phyloP scores from a whole-genome alignment of 257 asterid genomes.

The Solanum arcanum region DNA sequence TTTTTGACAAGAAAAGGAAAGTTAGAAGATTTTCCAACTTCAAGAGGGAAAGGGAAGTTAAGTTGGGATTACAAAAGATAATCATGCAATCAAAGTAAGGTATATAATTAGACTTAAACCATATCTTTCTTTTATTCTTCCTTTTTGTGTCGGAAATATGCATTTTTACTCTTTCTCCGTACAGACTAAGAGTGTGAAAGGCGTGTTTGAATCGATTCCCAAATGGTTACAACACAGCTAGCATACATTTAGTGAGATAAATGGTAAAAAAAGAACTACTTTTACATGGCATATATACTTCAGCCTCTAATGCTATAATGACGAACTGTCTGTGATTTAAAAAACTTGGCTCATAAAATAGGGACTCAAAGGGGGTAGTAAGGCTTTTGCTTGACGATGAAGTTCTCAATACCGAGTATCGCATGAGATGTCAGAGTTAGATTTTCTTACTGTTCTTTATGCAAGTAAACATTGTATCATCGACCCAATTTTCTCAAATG shows the following conservation, averaged over 20 bases:
- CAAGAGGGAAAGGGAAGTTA: neutral
- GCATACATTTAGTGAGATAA: neutral
- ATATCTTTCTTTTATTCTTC: neutral
- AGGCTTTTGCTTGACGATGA: neutral
- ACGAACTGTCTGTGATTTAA: neutral
- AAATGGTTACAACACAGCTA: neutral
- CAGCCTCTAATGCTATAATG: neutral
- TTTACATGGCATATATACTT: neutral
- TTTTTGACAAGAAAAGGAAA: neutral
- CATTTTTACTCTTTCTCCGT: neutral
- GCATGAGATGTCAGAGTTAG: neutral
- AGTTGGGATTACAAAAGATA: neutral
- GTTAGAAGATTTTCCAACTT: neutral
- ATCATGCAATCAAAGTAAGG: neutral
- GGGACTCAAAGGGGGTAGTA: neutral
- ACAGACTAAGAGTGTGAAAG: neutral
- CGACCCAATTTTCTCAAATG: neutral
- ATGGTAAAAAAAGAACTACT: neutral
- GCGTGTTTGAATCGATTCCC: neutral
- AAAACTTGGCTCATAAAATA: neutral
- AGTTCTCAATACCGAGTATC: neutral
- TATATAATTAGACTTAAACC: neutral
- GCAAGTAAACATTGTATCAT: neutral
- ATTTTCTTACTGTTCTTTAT: neutral
- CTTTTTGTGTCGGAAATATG: neutral